Evolutionary conservation across 2,329 filamentous ascomycete species (phyloP), one percentile per base, ranked within the genome.

Genomic region (Fusarium dimerum): DNA sequence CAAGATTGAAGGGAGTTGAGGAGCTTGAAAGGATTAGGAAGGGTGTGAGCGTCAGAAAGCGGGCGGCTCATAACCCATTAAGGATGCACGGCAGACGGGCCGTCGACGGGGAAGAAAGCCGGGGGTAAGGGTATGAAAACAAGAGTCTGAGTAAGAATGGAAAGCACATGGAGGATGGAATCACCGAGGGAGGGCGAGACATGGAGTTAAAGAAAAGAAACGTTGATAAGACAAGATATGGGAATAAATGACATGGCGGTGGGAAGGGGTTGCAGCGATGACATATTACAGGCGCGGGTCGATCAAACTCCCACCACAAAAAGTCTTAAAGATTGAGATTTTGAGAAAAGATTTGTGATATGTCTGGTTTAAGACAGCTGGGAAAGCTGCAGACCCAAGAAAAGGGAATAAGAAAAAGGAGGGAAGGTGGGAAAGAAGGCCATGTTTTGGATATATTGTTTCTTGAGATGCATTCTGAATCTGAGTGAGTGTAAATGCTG

Each of bases 41-140:
- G 53, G 59, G 53, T 54, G 57, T 54, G 56, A 53, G 54, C 56
- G 52, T 62, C 59, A 64, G 55, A 60, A 50, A 50, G 48, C 54
- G 52, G 58, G 52, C 54, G 53, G 61, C 49, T 64, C 51, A 50
- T 54, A 47, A 56, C 49, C 51, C 58, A 60, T 59, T 55, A 40
- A 54, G 44, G 56, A 61, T 56, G 56, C 54, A 60, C 60, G 62
- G 62, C 56, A 62, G 62, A 60, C 60, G 62, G 62, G 51, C 62
- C 62, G 62, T 61, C 46, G 44, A 57, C 52, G 54, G 56, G 56
- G 47, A 52, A 48, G 52, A 49, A 54, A 46, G 50, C 47, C 54
- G 56, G 57, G 51, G 52, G 49, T 45, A 40, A 48, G 54, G 55
- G 56, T 60, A 59, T 36, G 32, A 15, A 15, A 36, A 11, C 13